Evolutionary conservation across 805 yeast species (phyloP).

Genomic region (Pichia nakasei): DNA sequence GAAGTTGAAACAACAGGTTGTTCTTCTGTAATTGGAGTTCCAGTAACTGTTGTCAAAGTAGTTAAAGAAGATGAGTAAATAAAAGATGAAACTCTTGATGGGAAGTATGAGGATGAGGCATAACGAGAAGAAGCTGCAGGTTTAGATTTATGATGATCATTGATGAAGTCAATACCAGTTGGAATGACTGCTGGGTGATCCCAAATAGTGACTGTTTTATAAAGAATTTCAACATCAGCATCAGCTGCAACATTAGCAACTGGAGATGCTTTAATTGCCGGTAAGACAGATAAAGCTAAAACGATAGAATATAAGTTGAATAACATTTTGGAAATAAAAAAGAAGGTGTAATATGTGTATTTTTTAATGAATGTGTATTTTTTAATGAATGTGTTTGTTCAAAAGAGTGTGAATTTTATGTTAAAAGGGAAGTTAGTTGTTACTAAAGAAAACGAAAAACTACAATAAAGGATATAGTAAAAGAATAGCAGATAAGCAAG

Average conservation of each 20-base stretch:
- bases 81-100: not conserved
- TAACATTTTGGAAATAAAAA: constrained; percentile 1
- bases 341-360: no score
- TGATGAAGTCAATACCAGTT: not conserved
- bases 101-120: not conserved
- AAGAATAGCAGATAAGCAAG: no score
- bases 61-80: not conserved
- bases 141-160: no score
- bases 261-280: not conserved
- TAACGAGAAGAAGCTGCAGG: no score
- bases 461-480: no score
- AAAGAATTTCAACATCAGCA: not conserved
- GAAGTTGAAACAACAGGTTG: not conserved
- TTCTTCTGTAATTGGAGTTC: not conserved
- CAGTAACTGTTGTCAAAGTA: not conserved
- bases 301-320: constrained; percentile 1
- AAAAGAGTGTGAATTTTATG: no score
- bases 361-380: no score
- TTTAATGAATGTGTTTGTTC: not conserved
- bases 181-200: not conserved
- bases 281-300: not conserved
- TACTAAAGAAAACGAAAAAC: no score
- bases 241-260: not conserved
- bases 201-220: constrained; percentile 1
- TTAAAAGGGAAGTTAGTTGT: no score